A percentile compares a stretch with the other conserved stretches of the same genome.
Evolutionary conservation across 1,139 yeast species (phyloP).

Genomic region (Saccharomyces hybrid): DNA sequence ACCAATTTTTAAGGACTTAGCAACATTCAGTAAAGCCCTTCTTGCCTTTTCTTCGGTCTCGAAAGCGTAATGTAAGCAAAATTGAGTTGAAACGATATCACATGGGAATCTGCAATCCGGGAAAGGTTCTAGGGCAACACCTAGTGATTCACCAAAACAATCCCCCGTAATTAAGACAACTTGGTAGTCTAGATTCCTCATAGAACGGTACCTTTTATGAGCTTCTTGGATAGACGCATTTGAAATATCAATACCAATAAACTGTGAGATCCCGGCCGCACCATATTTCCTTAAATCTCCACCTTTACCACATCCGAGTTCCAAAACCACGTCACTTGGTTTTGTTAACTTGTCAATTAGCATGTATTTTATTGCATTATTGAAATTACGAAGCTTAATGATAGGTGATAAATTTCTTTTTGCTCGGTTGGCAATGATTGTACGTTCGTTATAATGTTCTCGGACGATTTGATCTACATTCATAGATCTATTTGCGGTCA

Average conservation of each 20-base stretch:
- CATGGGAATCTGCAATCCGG: conserved; percentile 70
- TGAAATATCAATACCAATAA: conserved; percentile 86
- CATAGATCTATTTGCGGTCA: conserved; percentile 26
- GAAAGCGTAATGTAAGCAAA: conserved; percentile 91
- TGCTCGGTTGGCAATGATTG: conserved; percentile 56
- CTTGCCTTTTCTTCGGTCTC: conserved; percentile 76
- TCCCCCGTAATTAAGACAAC: conserved; percentile 88
- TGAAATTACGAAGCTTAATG: conserved; percentile 77
- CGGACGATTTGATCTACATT: conserved; percentile 54
- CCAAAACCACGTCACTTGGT: conserved; percentile 55
- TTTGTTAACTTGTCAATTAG: conserved; percentile 62
- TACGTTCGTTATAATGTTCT: conserved; percentile 78
- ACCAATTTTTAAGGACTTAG: conserved; percentile 67
- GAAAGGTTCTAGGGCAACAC: conserved; percentile 62
- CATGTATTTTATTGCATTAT: conserved; percentile 84
- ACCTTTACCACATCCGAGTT: conserved; percentile 97
- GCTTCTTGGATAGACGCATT: conserved; percentile 86
- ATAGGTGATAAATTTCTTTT: conserved; percentile 76
- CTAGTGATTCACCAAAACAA: conserved; percentile 65
- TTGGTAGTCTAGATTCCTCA: conserved; percentile 50
- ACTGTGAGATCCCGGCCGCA: conserved; percentile 61
- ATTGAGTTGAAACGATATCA: conserved; percentile 82
- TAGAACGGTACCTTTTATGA: conserved; percentile 53
- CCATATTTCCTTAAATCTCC: conserved; percentile 93
- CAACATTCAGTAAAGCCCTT: conserved; percentile 62